Evolutionary conservation across 371 early-diverging fungal genomes (phyloP).

Genomic region (Mortierella sp.): DNA sequence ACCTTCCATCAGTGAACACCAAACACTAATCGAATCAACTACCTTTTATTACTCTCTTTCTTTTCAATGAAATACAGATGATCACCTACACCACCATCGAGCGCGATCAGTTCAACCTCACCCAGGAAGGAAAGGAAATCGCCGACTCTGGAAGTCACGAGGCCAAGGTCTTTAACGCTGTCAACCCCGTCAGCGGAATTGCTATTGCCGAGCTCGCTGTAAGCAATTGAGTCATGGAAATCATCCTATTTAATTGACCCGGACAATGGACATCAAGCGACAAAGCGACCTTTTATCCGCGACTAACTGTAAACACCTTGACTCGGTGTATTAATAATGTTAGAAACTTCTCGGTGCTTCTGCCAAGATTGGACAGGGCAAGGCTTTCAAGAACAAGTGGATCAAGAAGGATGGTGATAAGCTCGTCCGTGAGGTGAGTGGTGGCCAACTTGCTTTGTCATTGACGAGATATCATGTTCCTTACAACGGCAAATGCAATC

Average conservation of each 20-base stretch:
- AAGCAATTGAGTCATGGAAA: conserved; percentile 19
- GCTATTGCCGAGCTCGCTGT: conserved; percentile 85
- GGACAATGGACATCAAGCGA: not conserved
- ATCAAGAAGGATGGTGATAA: conserved; percentile 85
- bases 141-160: conserved; percentile 94
- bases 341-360: conserved; percentile 79
- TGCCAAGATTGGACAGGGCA: conserved; percentile 94
- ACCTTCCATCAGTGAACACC: not conserved
- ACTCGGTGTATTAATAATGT: not conserved
- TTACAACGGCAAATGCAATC: not conserved
- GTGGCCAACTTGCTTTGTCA: not conserved
- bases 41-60: not conserved
- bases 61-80: conserved; percentile 70
- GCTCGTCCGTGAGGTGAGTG: conserved; percentile 65
- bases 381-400: conserved; percentile 98
- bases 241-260: not conserved
- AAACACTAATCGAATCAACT: not conserved
- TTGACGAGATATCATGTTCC: too few relatives aligned
- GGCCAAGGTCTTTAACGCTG: conserved; percentile 92
- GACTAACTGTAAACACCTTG: too few relatives aligned
- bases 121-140: conserved; percentile 90
- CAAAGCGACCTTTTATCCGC: not conserved
- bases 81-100: conserved; percentile 87
- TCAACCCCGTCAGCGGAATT: conserved; percentile 87
- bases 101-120: conserved; percentile 84